Conservation (phyloP, 306 rosid genomes). For the Citrullus mucosospermus region DNA sequence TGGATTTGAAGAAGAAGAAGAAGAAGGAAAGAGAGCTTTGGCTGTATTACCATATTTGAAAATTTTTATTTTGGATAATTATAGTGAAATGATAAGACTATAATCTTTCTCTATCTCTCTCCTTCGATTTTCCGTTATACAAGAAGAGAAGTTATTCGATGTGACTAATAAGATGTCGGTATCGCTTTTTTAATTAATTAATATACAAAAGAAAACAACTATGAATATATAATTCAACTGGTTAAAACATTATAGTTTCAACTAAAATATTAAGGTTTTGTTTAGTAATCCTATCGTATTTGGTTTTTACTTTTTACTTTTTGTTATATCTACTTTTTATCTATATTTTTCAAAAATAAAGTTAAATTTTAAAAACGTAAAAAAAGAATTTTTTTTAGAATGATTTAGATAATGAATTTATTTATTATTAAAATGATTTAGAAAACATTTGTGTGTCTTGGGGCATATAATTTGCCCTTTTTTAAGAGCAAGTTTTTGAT, state of each 20-base stretch:
- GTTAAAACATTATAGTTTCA: too few species aligned
- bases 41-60: conserved; percentile 22
- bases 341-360: too few species aligned
- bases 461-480: neutral
- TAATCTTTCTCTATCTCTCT: conserved; percentile 8
- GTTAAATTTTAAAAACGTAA: too few species aligned
- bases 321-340: too few species aligned
- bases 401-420: too few species aligned
- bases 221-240: neutral
- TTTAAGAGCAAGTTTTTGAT: neutral
- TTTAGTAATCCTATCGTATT: too few species aligned
- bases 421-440: neutral
- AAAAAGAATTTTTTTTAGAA: too few species aligned
- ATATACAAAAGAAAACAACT: too few species aligned
- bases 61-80: neutral
- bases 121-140: neutral
- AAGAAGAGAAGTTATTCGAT: neutral
- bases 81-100: conserved; percentile 26
- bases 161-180: neutral
- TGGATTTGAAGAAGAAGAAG: neutral
- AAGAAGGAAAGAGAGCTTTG: conserved; percentile 6
- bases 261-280: too few species aligned
- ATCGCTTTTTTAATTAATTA: neutral
- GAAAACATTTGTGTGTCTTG: neutral
- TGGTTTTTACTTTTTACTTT: too few species aligned